Base-by-base conservation (phyloP, 352 stramenopile genomes). In the Phytophthora pini region DNA sequence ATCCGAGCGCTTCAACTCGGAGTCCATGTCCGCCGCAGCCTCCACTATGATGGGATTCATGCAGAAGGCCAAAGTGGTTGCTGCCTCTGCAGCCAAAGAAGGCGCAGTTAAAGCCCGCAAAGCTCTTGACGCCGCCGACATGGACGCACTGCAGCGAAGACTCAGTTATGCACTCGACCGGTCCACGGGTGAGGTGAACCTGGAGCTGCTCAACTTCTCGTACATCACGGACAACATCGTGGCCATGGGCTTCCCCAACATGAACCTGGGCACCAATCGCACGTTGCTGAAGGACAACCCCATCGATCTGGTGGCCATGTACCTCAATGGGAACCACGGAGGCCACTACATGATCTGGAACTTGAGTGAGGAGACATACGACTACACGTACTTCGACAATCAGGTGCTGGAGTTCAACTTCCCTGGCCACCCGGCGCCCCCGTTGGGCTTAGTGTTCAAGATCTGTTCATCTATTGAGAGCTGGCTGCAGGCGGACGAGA, bases 261-360 rank as follows among this genome's bases (percentile, higher is more conserved):
- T 93, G 82, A 92, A 92, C 68, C 53, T 86, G 29, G 83, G 87
- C 48, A 78, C 70, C 36, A 94, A 94, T 65, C 81, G 80, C 29
- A 87, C 80, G 63, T 71, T 91, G 9, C 75, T 95, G 20, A 82
- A 88, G 58, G 89, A 96, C 56, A 97, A 97, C 67, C 85, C 88
- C 24, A 96, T 97, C 69, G 88, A 97, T 44, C 63, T 95, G 31
- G 90, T 99, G 15, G 82, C 90, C 24, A 94, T 97, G 69, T 96
- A 99, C 70, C 74, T 99, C n/a, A 89, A 97, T 65, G 84, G 87
- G 17, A 90, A 94, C 59, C 97, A 99, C 65, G 75, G 75, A 11
- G 93, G 93, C n/a, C 84, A 98, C 61, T 99, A 97, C 74, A 98
- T 99, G 93, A 97, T 99, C 57, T 99, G 95, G 94, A 99, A 99